phyloP scores from a whole-genome alignment of 148 eudicot genomes.

The Rheum nobile region DNA sequence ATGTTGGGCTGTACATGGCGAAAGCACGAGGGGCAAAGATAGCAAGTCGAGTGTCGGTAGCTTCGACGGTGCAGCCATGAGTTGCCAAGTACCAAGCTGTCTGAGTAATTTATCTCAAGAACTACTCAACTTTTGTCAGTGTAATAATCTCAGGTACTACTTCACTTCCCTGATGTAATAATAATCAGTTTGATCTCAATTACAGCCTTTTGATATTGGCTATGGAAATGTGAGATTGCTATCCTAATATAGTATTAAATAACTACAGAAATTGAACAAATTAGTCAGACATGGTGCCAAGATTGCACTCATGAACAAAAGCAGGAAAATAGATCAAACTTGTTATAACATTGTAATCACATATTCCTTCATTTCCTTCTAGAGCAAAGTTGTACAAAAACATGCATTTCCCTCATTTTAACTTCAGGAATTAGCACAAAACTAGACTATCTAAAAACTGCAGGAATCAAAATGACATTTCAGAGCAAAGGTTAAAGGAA shows the following conservation, averaged over 20 bases:
- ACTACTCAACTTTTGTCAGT: too few relatives aligned
- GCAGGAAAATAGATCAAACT: too few relatives aligned
- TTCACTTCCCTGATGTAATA: too few relatives aligned
- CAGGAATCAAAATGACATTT: not conserved
- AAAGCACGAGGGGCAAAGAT: slow-evolving; percentile 54
- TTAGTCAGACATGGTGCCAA: too few relatives aligned
- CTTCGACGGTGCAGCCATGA: slow-evolving; percentile 11
- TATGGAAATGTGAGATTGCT: not conserved
- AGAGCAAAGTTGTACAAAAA: not conserved
- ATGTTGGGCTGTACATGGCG: slow-evolving; percentile 62
- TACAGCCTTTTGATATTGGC: not conserved
- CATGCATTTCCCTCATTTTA: not conserved
- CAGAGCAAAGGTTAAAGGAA: too few relatives aligned
- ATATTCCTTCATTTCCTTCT: too few relatives aligned
- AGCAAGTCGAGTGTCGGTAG: slow-evolving; percentile 19
- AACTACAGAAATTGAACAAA: too few relatives aligned
- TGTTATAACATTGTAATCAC: too few relatives aligned
- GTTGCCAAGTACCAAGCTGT: not conserved
- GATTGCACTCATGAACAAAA: too few relatives aligned
- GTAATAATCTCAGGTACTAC: not conserved
- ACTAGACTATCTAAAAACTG: not conserved
- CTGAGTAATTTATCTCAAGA: not conserved
- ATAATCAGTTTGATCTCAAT: too few relatives aligned
- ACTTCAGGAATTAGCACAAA: not conserved
- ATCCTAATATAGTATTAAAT: not conserved